These are phyloP conservation scores for Eremothecium cymbalariae DNA, from an alignment of 1,139 yeast species.

Conservation along the genomic window DNA sequence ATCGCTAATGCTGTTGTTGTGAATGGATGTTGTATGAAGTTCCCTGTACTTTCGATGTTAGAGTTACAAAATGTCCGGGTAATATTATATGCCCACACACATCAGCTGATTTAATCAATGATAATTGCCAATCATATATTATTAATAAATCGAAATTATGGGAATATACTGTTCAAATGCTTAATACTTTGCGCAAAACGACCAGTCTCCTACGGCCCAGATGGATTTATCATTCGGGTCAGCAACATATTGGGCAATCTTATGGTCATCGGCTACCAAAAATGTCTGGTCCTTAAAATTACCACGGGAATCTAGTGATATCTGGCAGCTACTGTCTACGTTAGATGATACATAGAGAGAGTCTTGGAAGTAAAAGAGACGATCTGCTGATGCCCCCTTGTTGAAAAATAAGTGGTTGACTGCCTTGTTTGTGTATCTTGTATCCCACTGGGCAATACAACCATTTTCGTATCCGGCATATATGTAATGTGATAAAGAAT, in stretches of 20 bases:
- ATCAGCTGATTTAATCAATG: too few species aligned
- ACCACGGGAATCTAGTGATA: slow-evolving; percentile 9
- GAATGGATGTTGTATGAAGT: too few species aligned
- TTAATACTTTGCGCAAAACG: slow-evolving; percentile 14
- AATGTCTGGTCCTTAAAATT: slow-evolving; percentile 11
- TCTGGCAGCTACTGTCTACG: slow-evolving; percentile 16
- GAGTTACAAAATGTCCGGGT: slow-evolving; percentile 1
- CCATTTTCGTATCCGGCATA: slow-evolving; percentile 45
- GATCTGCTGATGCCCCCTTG: slow-evolving; percentile 7
- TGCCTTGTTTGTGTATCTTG: slow-evolving; percentile 19
- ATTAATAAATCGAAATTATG: too few species aligned
- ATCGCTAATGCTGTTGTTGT: too few species aligned
- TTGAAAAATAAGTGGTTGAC: slow-evolving; percentile 13
- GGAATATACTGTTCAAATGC: too few species aligned
- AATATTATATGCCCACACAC: not conserved
- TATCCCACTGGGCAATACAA: slow-evolving; percentile 37
- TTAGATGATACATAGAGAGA: slow-evolving; percentile 15
- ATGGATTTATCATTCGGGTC: slow-evolving; percentile 9
- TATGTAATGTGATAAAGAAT: slow-evolving; percentile 14
- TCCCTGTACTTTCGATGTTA: not conserved
- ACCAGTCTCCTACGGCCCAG: slow-evolving; percentile 20
- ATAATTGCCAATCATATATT: too few species aligned
- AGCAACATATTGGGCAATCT: slow-evolving; percentile 15
- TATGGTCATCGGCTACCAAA: slow-evolving; percentile 18
- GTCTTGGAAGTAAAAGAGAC: not conserved